A percentile compares a stretch with the other conserved stretches of the same genome.
Conservation (phyloP, 768 basidiomycete genomes). For the Leccinum truebloodii region DNA sequence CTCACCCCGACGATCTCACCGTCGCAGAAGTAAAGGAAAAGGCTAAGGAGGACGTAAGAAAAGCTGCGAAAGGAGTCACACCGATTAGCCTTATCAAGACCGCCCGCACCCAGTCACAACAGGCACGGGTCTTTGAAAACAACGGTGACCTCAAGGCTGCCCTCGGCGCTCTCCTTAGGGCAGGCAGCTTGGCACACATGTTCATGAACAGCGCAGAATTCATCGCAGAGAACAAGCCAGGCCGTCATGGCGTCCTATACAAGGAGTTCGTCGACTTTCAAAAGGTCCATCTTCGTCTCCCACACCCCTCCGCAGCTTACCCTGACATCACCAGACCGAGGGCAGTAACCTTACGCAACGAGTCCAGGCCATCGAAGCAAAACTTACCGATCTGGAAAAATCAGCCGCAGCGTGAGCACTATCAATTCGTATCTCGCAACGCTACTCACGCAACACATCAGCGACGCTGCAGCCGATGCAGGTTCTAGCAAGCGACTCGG, state of each 20-base stretch:
- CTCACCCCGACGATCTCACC: conserved; percentile 31
- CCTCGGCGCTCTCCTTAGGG: conserved; percentile 58
- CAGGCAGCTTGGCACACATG: conserved; percentile 58
- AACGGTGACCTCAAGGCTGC: conserved; percentile 64
- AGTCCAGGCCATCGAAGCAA: conserved; percentile 47
- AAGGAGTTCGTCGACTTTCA: conserved; percentile 67
- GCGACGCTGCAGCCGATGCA: conserved; percentile 20
- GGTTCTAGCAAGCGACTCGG: conserved; percentile 49
- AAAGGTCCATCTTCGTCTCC: conserved; percentile 47
- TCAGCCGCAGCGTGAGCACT: conserved; percentile 31
- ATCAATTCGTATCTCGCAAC: conserved; percentile 10
- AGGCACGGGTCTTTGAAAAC: conserved; percentile 53
- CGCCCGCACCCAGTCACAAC: conserved; percentile 57
- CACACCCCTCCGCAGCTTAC: conserved; percentile 13
- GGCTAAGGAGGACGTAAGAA: conserved; percentile 49
- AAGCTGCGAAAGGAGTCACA: conserved; percentile 58
- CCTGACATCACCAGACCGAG: conserved; percentile 35
- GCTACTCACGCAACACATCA: conserved; percentile 17
- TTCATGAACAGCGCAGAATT: conserved; percentile 64
- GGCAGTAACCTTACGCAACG: conserved; percentile 39
- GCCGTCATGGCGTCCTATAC: conserved; percentile 54
- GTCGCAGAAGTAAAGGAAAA: conserved; percentile 50
- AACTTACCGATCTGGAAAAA: conserved; percentile 47
- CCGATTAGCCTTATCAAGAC: conserved; percentile 59
- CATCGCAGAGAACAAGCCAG: conserved; percentile 45